phyloP scores from a whole-genome alignment of 495 filamentous ascomycete species.

The Annulohypoxylon bovei region DNA sequence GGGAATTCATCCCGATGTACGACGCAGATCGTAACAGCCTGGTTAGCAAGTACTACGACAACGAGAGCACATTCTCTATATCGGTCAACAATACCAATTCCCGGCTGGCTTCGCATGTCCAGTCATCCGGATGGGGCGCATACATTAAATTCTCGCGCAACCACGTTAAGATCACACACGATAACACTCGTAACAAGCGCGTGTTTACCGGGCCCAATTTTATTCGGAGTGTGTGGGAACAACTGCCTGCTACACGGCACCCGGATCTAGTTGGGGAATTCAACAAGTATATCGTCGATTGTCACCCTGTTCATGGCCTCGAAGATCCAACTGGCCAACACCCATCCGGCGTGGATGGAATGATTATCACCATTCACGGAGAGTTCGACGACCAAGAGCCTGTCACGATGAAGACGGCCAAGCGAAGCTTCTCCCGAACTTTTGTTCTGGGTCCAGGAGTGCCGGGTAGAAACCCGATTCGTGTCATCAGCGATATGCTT shows the following conservation, averaged over 20 bases:
- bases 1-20: slow-evolving; percentile 76
- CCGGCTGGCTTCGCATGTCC: slow-evolving; percentile 61
- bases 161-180: slow-evolving; percentile 71
- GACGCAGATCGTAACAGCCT: slow-evolving; percentile 75
- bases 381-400: slow-evolving; percentile 80
- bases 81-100: slow-evolving; percentile 67
- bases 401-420: slow-evolving; percentile 58
- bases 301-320: slow-evolving; percentile 76
- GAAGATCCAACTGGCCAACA: slow-evolving; percentile 75
- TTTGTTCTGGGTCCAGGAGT: slow-evolving; percentile 83
- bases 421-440: slow-evolving; percentile 85
- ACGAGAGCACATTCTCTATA: slow-evolving; percentile 79
- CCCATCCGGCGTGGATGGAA: slow-evolving; percentile 72
- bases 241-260: slow-evolving; percentile 79
- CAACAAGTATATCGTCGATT: slow-evolving; percentile 82
- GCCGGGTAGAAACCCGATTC: slow-evolving; percentile 66
- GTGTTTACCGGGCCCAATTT: slow-evolving; percentile 68
- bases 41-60: slow-evolving; percentile 76
- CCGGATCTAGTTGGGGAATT: slow-evolving; percentile 69
- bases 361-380: slow-evolving; percentile 82
- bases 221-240: slow-evolving; percentile 74
- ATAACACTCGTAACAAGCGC: slow-evolving; percentile 65
- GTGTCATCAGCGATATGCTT: slow-evolving; percentile 84
- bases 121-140: slow-evolving; percentile 67
- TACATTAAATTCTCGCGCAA: slow-evolving; percentile 88